phyloP scores from a whole-genome alignment of 2,329 filamentous ascomycete genomes.

The Fusarium sororula region DNA sequence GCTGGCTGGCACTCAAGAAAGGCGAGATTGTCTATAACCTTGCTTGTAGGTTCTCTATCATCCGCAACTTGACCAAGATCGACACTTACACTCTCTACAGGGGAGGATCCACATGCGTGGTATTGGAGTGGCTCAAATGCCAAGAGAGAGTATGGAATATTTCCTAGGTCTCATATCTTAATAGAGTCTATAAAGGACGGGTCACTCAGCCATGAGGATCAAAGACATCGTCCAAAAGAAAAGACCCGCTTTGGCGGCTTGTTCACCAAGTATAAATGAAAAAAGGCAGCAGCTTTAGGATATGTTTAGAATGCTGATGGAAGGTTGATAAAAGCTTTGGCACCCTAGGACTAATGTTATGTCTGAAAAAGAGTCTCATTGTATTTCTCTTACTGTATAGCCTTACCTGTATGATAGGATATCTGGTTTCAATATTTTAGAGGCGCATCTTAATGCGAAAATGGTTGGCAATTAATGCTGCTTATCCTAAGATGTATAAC shows the following conservation, averaged over 20 bases:
- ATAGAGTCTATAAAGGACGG: neutral
- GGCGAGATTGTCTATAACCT: neutral
- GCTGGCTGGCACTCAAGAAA: neutral
- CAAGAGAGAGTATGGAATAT: neutral
- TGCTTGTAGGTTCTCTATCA: neutral
- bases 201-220: neutral
- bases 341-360: rapidly evolving
- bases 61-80: neutral
- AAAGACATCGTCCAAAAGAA: neutral
- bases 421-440: no score
- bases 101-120: neutral
- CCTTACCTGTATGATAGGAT: rapidly evolving
- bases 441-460: neutral
- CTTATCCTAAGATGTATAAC: neutral
- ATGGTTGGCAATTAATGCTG: no score
- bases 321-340: neutral
- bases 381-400: neutral
- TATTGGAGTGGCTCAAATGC: neutral
- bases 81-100: neutral
- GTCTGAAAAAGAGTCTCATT: neutral
- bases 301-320: neutral
- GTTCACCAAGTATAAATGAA: neutral
- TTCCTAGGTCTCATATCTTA: neutral
- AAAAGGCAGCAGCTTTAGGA: neutral
- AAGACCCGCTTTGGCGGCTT: neutral